Base-by-base conservation (phyloP, 371 early-diverging fungal species). In the Coemansia sp. region DNA sequence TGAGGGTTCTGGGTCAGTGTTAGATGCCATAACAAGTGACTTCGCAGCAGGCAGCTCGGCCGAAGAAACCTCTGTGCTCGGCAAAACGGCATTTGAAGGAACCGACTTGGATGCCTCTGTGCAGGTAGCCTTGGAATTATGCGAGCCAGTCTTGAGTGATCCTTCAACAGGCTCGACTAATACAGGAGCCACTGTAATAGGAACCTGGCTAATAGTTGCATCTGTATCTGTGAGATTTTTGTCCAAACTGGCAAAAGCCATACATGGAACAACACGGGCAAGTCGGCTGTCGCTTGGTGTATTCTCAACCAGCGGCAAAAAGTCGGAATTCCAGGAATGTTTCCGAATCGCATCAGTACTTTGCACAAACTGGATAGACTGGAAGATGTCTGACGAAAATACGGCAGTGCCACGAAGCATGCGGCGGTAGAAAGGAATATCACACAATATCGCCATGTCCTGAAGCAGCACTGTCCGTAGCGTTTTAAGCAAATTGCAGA, bases 401-500 rank as follows among this genome's bases (percentile, higher is more conserved):
- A 75, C 11, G 14, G 61, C 29, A 42, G 37, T 68, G 13, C 48
- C 40, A 24, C 27, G 58, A 7, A 75, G 58, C 76, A 75, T 75
- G 27, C 61, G 74, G 29, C 68, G 64, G 31, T 73, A 75, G 45
- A 75, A 75, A 11, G 60, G 59, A 3, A 61, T 27, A 10, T 75
- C 68, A 24, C 67, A 61, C 48, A 75, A 3, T 4, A 75, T 47
- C 34, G 45, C 52, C 53, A 68, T 60, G 56, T 75, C 76, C 37
- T 75, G 76, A 2, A 75, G 21, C 39, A 75, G 51, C 2, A 54
- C 61, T 24, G 57, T 50, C 4, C 76, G 64, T 21, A 75, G 68
- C 40, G 14, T 4, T 48, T 67, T 75, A 45, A 75, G 64, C 64
- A 68, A 24, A n/a, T 61, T 72, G 61, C 74, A 73, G 37, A 75